phyloP scores from a whole-genome alignment of 495 filamentous ascomycete genomes.

The Penicillium manginii region DNA sequence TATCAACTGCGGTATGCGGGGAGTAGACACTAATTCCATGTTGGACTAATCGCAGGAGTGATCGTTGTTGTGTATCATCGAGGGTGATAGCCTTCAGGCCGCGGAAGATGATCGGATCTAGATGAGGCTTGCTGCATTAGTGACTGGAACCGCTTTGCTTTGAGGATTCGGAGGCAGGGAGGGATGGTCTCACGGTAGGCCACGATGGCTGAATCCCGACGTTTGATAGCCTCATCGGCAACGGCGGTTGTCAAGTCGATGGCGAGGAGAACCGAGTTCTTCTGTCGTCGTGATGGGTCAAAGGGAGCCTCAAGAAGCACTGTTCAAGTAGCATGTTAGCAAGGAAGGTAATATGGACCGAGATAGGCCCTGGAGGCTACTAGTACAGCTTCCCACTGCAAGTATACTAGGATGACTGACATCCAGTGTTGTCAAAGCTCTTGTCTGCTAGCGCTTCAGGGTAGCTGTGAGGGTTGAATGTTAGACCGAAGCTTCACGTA shows the following conservation, averaged over 20 bases:
- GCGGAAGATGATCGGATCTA: constrained; percentile 95
- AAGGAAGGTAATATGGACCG: background rate
- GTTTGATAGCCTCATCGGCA: constrained; percentile 85
- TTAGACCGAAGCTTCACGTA: constrained; percentile 23
- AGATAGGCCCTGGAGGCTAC: too few relatives aligned
- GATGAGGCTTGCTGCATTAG: background rate
- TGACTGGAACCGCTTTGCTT: background rate
- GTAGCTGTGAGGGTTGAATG: constrained; percentile 59
- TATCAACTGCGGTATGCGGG: constrained; percentile 93
- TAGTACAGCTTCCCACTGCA: too few relatives aligned
- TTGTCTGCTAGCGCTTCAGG: constrained; percentile 87
- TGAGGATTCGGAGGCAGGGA: background rate
- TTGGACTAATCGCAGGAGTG: constrained; percentile 78
- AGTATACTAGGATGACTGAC: constrained; percentile 46
- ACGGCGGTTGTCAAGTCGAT: constrained; percentile 90
- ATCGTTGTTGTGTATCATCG: constrained; percentile 81
- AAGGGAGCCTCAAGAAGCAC: constrained; percentile 80
- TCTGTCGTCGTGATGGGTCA: constrained; percentile 56
- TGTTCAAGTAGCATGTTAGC: constrained; percentile 26
- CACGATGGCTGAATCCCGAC: constrained; percentile 76
- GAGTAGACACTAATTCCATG: constrained; percentile 94
- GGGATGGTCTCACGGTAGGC: constrained; percentile 72
- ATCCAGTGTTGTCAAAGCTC: constrained; percentile 90
- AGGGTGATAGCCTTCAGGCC: constrained; percentile 86
- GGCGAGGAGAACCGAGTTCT: constrained; percentile 81